Base-by-base conservation (phyloP, 176 grass and related monocot species). In the Triticum monococcum region DNA sequence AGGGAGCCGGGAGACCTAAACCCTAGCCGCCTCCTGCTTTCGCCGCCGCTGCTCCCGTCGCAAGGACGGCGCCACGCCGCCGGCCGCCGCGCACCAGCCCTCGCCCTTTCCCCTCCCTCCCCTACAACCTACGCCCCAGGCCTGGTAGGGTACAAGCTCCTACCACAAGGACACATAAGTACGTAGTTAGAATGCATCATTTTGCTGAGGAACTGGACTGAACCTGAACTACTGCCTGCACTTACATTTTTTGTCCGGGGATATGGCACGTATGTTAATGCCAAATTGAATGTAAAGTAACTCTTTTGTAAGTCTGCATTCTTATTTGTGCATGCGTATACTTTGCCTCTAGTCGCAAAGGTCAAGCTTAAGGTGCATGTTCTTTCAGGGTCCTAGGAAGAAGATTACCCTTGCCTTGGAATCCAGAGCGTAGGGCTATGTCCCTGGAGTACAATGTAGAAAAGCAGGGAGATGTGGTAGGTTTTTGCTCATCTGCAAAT, bases 361-460 rank as follows among this genome's bases (percentile, higher is more conserved):
- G 22, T 24, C 28, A 64, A 33, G 38, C 12, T 84, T 32, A 64
- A 65, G 9, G 16, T 33, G 20, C 43, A 0, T 83, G 38, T 60
- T 89, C 60, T 87, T 88, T 83, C 89, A 99, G 97, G 97, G 97
- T 93, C 97, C 97, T 81, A 94, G 97, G 72, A 99, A 99, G 79
- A 99, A 99, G 92, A 99, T 99, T 68, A 88, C 94, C 30, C 88
- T 99, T 85, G 90, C 90, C 23, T 90, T 96, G 94, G 90, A 93
- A 87, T 90, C 94, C 6, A 91, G 90, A 93, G 85, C 79, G 12
- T 98, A 98, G 79, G 64, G 72, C 20, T 43, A 40, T 73, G 72
- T 20, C 45, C 16, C 66, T 70, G 50, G 16, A 57, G 31, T 79
- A 78, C 9, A 78, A 59, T 82, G 73, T 90, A 85, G 77, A 81